These are phyloP conservation scores for Ensete glaucum DNA, from an alignment of 176 grass and related monocot species.

Conservation along the genomic window DNA sequence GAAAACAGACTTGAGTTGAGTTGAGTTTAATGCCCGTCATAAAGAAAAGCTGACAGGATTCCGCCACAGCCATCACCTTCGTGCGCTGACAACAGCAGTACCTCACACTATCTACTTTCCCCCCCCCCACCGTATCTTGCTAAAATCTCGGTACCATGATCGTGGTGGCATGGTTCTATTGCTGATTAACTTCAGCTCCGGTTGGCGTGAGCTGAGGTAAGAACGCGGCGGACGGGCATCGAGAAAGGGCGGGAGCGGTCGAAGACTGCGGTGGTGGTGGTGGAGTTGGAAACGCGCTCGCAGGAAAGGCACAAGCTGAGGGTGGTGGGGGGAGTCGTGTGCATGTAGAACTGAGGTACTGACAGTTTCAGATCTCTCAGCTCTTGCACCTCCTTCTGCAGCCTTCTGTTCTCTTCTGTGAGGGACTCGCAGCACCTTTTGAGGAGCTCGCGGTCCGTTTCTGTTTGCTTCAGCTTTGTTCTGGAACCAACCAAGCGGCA, in stretches of 20 bases:
- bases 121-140: no score
- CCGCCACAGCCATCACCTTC: no score
- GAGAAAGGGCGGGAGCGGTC: conserved; percentile 24
- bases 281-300: conserved; percentile 33
- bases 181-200: no score
- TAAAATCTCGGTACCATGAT: no score
- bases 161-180: no score
- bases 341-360: conserved; percentile 42
- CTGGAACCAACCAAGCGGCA: conserved; percentile 6
- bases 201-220: neutral
- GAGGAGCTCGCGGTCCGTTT: conserved; percentile 75
- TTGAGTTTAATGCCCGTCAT: no score
- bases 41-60: no score
- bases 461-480: conserved; percentile 94
- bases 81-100: no score
- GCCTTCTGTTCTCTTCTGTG: conserved; percentile 63
- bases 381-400: conserved; percentile 80
- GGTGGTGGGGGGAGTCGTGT: conserved; percentile 64
- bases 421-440: conserved; percentile 69
- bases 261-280: neutral
- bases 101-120: no score
- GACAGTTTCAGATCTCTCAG: conserved; percentile 63
- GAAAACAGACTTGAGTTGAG: no score
- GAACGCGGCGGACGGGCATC: conserved; percentile 37
- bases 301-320: conserved; percentile 89